Base-by-base conservation (phyloP, 2,329 filamentous ascomycete genomes). In the Alternaria sp. region DNA sequence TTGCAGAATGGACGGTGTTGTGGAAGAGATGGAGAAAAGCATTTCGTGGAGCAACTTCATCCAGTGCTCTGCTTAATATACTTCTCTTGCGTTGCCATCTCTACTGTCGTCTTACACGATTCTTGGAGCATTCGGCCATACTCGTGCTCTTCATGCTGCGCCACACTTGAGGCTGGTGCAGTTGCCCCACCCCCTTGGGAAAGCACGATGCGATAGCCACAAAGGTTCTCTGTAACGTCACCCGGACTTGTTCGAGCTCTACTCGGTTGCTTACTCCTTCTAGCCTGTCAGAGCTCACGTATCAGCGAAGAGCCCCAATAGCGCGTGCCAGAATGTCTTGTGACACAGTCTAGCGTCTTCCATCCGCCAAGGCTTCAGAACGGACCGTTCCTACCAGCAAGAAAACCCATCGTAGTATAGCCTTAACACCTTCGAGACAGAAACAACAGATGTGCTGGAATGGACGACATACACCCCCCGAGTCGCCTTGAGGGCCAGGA, bases 401-500 rank as follows among this genome's bases (percentile, higher is more conserved):
- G 23, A 26, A 33, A n/a, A n/a, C 24, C 23, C 13, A 34, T 31
- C 3, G 26, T 48, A 14, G 11, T 26, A 3, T 11, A 6, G 26
- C 36, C 13, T 34, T 24, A 24, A 28, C 13, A 23, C 28, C 31
- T 39, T 31, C 40, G 10, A 36, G 26, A 23, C 26, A 26, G 44
- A 28, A 23, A 10, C 14, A 39, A 26, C 13, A 26, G 26, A 24
- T 39, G 21, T 10, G 3, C 39, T 31, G 24, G 6, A 7, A 56
- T 56, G 54, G 48, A 56, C 26, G 40, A 56, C 11, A 4, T 26
- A 29, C 48, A 33, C 21, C 24, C n/a, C 23, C 34, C n/a, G 11
- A 29, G 36, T 29, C 40, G 26, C 28, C 24, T 31, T 26, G 44
- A 11, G 29, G 34, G 21, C 21, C 48, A 62, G 45, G 63, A 59